These are phyloP conservation scores for Polyporus arcularius DNA, from an alignment of 768 basidiomycete species.

Conservation along the genomic window DNA sequence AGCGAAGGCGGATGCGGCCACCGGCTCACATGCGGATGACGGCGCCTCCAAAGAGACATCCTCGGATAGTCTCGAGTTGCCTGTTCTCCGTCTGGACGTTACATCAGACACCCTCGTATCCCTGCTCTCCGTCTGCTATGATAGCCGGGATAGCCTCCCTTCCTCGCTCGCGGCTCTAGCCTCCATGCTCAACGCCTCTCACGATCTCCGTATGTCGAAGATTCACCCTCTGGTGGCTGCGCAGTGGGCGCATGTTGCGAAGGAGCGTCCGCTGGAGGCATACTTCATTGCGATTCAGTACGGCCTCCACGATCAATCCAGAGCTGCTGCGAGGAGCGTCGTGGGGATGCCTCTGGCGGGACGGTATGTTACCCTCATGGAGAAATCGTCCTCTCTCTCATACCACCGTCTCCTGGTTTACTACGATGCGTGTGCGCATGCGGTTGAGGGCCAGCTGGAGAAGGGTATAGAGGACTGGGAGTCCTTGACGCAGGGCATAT, in stretches of 20 bases:
- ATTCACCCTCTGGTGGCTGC: no score
- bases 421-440: neutral
- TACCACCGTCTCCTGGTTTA: conserved; percentile 6
- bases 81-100: no score
- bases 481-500: neutral
- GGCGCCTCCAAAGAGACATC: no score
- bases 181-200: no score
- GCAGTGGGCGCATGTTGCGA: neutral
- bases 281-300: neutral
- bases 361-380: conserved; percentile 1
- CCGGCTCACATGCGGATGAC: no score
- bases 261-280: neutral
- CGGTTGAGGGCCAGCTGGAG: neutral
- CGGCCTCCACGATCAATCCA: neutral
- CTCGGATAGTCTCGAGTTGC: no score
- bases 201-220: no score
- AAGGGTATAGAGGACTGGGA: neutral
- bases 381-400: neutral
- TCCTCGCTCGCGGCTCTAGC: no score
- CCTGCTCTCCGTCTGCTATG: no score
- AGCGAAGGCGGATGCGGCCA: no score
- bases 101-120: no score
- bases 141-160: no score
- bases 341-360: neutral
- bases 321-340: neutral